These are phyloP conservation scores for Aspergillus mulundensis DNA, from an alignment of 495 filamentous ascomycete genomes.

Conservation along the genomic window DNA sequence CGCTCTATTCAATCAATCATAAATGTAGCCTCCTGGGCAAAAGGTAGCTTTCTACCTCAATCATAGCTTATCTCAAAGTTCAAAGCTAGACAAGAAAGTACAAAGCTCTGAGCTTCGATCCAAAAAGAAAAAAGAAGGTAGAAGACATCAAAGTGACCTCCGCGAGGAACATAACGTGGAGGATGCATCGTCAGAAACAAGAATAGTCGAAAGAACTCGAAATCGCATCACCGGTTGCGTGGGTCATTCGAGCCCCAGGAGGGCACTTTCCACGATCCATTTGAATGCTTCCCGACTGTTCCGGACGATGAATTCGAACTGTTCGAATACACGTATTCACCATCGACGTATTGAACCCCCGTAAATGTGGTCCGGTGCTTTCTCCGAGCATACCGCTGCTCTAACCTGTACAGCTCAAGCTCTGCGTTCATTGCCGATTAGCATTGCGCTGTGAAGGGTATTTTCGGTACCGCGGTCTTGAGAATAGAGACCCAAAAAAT, in stretches of 20 bases:
- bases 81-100: neutral
- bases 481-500: neutral
- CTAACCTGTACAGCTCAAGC: conserved; percentile 86
- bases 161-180: conserved; percentile 23
- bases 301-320: conserved; percentile 36
- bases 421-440: conserved; percentile 37
- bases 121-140: neutral
- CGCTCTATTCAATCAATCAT: too few relatives aligned
- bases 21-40: neutral
- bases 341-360: conserved; percentile 84
- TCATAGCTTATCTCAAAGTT: neutral
- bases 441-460: neutral
- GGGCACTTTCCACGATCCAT: conserved; percentile 37
- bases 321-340: conserved; percentile 74
- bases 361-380: conserved; percentile 83
- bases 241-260: conserved; percentile 31
- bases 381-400: conserved; percentile 85
- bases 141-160: conserved; percentile 10
- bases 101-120: neutral
- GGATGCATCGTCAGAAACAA: conserved; percentile 15
- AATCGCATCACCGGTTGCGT: conserved; percentile 24
- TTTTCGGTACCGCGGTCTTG: neutral
- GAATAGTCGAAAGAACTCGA: neutral
- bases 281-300: conserved; percentile 42
- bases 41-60: neutral